Evolutionary conservation across 2,329 filamentous ascomycete genomes (phyloP), one percentile per base, ranked within the genome.

Genomic region (Penicillium sp.): DNA sequence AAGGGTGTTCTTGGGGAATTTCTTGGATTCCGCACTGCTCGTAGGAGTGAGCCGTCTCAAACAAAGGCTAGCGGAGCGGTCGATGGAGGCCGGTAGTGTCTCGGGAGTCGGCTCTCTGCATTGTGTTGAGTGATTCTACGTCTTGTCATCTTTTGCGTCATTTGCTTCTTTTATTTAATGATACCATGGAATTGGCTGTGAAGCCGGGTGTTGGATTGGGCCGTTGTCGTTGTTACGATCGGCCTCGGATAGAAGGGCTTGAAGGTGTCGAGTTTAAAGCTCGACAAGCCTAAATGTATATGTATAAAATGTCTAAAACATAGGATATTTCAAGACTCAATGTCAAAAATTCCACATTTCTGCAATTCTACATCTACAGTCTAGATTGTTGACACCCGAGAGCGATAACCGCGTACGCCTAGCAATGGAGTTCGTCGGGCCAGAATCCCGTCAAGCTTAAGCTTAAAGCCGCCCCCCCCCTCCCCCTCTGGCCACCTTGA

Each of bases 1-100:
- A 84, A 88, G 35, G 93, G 93, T 2, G 79, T 93, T 37, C 79
- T 96, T 50, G 91, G 91, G 13, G 86, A 91, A 73, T 82, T 94
- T 69, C 79, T 95, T 64, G 92, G 91, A 0, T 90, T 94, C 73
- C 85, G 84, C 68, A 81, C 65, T 64, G 53, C 72, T 69, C 68
- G 65, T 53, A 66, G 61, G 19, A 68, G 63, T 53, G 56, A 65
- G 61, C 65, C 65, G 17, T 13, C 40, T 7, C 54, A 49, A 47
- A 61, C 58, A 30, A 60, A 64, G 50, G 58, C 62, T 58, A 63
- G 45, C 42, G 65, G 58, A 53, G 59, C 67, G 57, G 58, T 56
- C 8, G 64, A 69, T 50, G 65, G 64, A 53, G 58, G 58, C 53
- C 62, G 42, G 57, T 69, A 61, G 54, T 35, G 37, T 13, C 57